Percentiles rank a stretch among this genome's conserved stretches.
Evolutionary conservation across 2,329 filamentous ascomycete genomes (phyloP).

Genomic region (Cercospora sp.): DNA sequence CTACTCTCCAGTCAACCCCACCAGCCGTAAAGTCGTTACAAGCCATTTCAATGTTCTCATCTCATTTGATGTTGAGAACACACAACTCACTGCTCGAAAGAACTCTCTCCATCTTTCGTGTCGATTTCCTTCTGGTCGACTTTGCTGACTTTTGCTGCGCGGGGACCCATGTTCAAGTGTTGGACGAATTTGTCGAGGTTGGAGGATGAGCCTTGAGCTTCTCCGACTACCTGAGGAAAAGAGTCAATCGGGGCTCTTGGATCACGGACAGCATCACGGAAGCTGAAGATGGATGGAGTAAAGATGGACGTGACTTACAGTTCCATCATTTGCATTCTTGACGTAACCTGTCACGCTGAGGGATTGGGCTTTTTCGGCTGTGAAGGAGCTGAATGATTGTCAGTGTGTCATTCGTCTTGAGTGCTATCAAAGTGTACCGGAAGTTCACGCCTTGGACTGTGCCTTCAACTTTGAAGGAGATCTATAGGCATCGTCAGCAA

Average conservation of each 20-base stretch:
- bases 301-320: constrained; percentile 32
- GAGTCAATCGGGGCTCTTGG: too few species aligned
- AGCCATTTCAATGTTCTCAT: not conserved
- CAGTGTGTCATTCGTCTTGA: not conserved
- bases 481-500: constrained; percentile 36
- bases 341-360: constrained; percentile 50
- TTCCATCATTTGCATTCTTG: constrained; percentile 49
- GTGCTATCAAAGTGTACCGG: constrained; percentile 37
- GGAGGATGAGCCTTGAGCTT: constrained; percentile 74
- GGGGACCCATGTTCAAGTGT: constrained; percentile 73
- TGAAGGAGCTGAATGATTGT: constrained; percentile 39
- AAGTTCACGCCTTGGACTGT: constrained; percentile 55
- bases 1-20: not conserved
- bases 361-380: constrained; percentile 45
- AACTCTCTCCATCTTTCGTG: constrained; percentile 64
- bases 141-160: constrained; percentile 69
- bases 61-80: not conserved
- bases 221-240: constrained; percentile 68
- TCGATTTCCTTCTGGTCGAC: constrained; percentile 69
- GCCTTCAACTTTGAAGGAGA: constrained; percentile 51
- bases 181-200: constrained; percentile 69
- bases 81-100: constrained; percentile 51
- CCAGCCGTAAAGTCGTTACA: not conserved
- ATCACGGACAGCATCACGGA: too few species aligned
- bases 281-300: too few species aligned